phyloP scores from a whole-genome alignment of 2,329 filamentous ascomycete species.

The Ophidiomyces ophidiicola region DNA sequence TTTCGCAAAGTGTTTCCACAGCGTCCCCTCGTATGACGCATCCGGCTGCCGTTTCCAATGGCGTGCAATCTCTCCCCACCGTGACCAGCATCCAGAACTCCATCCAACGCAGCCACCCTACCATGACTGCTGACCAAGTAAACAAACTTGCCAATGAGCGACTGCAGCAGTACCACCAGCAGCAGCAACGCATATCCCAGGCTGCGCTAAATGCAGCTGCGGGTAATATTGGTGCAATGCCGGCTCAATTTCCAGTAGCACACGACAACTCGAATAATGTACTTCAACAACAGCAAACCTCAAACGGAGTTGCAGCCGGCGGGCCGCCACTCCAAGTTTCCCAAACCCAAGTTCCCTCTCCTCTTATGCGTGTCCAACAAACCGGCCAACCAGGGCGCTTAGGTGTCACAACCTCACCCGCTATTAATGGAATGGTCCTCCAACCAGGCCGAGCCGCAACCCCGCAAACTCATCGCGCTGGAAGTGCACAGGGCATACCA shows the following conservation, averaged over 20 bases:
- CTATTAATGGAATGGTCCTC: slow-evolving; percentile 33
- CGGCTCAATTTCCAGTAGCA: slow-evolving; percentile 30
- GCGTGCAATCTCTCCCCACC: slow-evolving; percentile 38
- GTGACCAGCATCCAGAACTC: slow-evolving; percentile 44
- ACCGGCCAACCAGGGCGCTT: slow-evolving; percentile 30
- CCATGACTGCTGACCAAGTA: slow-evolving; percentile 43
- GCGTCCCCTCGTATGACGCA: slow-evolving; percentile 39
- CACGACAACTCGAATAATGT: slow-evolving; percentile 27
- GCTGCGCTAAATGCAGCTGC: slow-evolving; percentile 42
- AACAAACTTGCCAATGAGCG: slow-evolving; percentile 42
- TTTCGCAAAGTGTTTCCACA: slow-evolving; percentile 31
- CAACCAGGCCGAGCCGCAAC: slow-evolving; percentile 36
- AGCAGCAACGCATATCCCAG: slow-evolving; percentile 38
- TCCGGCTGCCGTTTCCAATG: slow-evolving; percentile 41
- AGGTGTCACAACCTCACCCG: slow-evolving; percentile 31
- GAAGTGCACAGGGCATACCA: slow-evolving; percentile 31
- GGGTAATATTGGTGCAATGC: slow-evolving; percentile 33
- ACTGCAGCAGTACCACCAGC: slow-evolving; percentile 37
- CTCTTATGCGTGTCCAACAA: slow-evolving; percentile 43
- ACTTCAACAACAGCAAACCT: slow-evolving; percentile 17
- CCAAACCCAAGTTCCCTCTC: slow-evolving; percentile 41
- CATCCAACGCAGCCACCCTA: slow-evolving; percentile 41
- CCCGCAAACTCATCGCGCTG: slow-evolving; percentile 35
- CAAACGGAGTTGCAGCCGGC: slow-evolving; percentile 24
- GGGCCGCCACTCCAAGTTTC: slow-evolving; percentile 32